These are phyloP conservation scores for Calvatia gigantea DNA, from an alignment of 768 basidiomycete genomes.

Conservation along the genomic window DNA sequence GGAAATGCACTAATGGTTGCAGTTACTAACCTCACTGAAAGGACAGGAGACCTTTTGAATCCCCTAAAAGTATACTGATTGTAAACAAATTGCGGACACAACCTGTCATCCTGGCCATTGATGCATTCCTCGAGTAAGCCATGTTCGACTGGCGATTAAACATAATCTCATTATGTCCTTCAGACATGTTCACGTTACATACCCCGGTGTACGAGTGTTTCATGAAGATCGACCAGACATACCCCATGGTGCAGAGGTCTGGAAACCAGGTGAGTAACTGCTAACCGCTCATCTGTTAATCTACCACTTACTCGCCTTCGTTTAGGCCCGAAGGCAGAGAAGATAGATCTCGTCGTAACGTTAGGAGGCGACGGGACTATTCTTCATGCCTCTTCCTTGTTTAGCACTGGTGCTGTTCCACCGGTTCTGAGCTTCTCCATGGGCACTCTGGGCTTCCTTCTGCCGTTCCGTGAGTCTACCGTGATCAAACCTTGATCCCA, in stretches of 20 bases:
- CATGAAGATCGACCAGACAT: constrained; percentile 67
- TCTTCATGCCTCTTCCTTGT: constrained; percentile 87
- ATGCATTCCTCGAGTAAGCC: constrained; percentile 66
- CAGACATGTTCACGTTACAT: constrained; percentile 55
- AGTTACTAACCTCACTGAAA: constrained; percentile 5
- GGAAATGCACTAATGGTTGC: not conserved
- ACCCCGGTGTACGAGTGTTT: constrained; percentile 61
- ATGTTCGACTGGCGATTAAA: not conserved
- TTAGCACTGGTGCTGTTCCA: constrained; percentile 87
- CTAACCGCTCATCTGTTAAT: not conserved
- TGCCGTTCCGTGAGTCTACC: constrained; percentile 80
- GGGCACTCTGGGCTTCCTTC: constrained; percentile 90
- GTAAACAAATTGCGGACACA: constrained; percentile 81
- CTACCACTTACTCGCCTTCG: not conserved
- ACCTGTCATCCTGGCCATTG: constrained; percentile 72
- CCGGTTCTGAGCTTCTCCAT: constrained; percentile 89
- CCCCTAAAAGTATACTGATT: constrained; percentile 65
- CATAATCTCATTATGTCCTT: constrained; percentile 1
- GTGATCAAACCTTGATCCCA: not conserved
- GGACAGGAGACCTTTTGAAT: constrained; percentile 19
- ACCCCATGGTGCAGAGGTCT: constrained; percentile 59
- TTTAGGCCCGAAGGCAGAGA: constrained; percentile 46
- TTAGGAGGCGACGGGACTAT: constrained; percentile 96
- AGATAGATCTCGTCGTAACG: constrained; percentile 85
- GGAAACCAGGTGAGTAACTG: constrained; percentile 52